Evolutionary conservation across 768 basidiomycete species (phyloP).

Genomic region (Solioccasus polychromus): DNA sequence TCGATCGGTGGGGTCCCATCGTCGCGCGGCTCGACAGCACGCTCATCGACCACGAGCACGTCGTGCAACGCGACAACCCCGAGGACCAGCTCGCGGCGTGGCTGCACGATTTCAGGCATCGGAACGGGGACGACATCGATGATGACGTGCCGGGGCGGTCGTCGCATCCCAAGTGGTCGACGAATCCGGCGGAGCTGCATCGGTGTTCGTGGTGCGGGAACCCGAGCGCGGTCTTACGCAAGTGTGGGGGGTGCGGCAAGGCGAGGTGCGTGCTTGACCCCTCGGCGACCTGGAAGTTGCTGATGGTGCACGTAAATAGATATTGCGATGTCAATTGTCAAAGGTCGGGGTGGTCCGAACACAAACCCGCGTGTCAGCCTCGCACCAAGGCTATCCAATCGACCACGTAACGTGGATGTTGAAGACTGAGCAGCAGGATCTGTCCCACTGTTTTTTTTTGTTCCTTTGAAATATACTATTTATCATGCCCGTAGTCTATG

Average conservation of each 20-base stretch:
- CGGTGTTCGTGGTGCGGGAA: constrained; percentile 64
- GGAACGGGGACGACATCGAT: constrained; percentile 37
- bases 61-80: constrained; percentile 36
- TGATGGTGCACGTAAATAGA: too few relatives aligned
- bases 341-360: too few relatives aligned
- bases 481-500: not conserved
- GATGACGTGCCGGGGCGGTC: constrained; percentile 29
- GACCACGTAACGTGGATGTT: too few relatives aligned
- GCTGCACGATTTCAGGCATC: constrained; percentile 48
- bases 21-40: constrained; percentile 37
- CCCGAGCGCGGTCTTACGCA: constrained; percentile 54
- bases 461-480: too few relatives aligned
- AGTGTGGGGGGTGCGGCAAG: constrained; percentile 45
- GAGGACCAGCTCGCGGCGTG: constrained; percentile 60
- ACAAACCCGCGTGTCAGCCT: too few relatives aligned
- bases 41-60: constrained; percentile 28
- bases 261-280: too few relatives aligned
- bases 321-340: too few relatives aligned
- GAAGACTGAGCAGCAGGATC: constrained; percentile 5
- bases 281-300: too few relatives aligned
- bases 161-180: constrained; percentile 44
- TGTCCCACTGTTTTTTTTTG: constrained; percentile 2
- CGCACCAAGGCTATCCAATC: too few relatives aligned
- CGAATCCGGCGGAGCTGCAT: constrained; percentile 51
- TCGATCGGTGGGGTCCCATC: constrained; percentile 45